Conservation (phyloP, 371 early-diverging fungal genomes). For the Circinella umbellata region DNA sequence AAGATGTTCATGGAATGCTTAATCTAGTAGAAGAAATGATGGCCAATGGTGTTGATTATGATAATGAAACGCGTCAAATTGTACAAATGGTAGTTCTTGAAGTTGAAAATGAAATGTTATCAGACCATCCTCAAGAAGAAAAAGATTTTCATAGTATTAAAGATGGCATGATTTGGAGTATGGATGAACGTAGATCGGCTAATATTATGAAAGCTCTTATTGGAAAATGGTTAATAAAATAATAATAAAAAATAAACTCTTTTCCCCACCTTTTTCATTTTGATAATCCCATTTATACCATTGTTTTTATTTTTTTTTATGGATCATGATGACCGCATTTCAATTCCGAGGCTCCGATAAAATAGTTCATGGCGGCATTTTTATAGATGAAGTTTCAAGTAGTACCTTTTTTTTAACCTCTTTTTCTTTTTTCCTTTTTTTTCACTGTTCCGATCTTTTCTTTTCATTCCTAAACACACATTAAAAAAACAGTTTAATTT, state of each 20-base stretch:
- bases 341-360: too few relatives aligned
- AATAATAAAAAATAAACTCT: conserved; percentile 1
- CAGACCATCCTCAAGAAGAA: neutral
- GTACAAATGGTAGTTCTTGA: conserved; percentile 28
- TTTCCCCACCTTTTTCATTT: neutral
- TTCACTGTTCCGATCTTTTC: neutral
- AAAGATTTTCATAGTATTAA: neutral
- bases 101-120: conserved; percentile 29
- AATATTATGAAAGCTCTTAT: conserved; percentile 41
- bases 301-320: too few relatives aligned
- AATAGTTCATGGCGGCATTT: neutral
- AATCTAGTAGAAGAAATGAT: conserved; percentile 48
- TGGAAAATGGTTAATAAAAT: conserved; percentile 45
- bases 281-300: too few relatives aligned
- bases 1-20: conserved; percentile 47
- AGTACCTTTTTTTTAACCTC: conserved; percentile 6
- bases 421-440: conserved; percentile 11
- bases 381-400: neutral
- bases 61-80: conserved; percentile 33
- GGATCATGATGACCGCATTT: too few relatives aligned
- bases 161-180: conserved; percentile 34
- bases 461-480: too few relatives aligned
- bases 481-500: too few relatives aligned
- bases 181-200: conserved; percentile 36
- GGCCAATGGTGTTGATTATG: conserved; percentile 36